Evolutionary conservation across 345 rosid species (phyloP).

Genomic region (Reutealis trisperma): DNA sequence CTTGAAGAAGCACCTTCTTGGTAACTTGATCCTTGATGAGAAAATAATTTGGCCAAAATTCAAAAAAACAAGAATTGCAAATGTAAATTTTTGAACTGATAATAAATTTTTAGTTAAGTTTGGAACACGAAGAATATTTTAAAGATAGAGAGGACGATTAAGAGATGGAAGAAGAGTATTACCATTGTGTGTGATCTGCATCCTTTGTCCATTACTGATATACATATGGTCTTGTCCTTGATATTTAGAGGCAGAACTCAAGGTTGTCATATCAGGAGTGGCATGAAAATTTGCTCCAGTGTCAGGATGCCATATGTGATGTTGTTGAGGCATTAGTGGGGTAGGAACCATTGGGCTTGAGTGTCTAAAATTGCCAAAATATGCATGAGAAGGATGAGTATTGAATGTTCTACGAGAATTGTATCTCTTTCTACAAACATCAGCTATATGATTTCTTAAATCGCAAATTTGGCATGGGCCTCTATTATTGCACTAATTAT

Average conservation of each 20-base stretch:
- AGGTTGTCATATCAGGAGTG: background rate
- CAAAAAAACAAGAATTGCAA: background rate
- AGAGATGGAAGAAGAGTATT: background rate
- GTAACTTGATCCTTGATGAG: background rate
- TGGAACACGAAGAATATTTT: too few relatives aligned
- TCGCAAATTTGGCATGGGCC: too few relatives aligned
- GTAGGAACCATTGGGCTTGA: too few relatives aligned
- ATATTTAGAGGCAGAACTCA: background rate
- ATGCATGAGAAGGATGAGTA: too few relatives aligned
- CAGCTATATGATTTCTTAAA: too few relatives aligned
- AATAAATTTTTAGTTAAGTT: background rate
- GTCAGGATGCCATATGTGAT: too few relatives aligned
- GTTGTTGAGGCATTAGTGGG: too few relatives aligned
- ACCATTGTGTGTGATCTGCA: background rate
- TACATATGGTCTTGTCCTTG: background rate
- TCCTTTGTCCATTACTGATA: background rate
- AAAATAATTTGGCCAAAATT: background rate
- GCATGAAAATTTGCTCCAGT: background rate
- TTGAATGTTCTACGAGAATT: too few relatives aligned
- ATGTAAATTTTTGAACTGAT: background rate
- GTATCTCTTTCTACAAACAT: too few relatives aligned
- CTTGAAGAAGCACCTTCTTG: background rate
- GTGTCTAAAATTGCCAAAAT: too few relatives aligned
- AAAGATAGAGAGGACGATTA: accelerated
- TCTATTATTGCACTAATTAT: too few relatives aligned